phyloP scores from a whole-genome alignment of 1,284 basidiomycete genomes.

The Ustilago tritici region DNA sequence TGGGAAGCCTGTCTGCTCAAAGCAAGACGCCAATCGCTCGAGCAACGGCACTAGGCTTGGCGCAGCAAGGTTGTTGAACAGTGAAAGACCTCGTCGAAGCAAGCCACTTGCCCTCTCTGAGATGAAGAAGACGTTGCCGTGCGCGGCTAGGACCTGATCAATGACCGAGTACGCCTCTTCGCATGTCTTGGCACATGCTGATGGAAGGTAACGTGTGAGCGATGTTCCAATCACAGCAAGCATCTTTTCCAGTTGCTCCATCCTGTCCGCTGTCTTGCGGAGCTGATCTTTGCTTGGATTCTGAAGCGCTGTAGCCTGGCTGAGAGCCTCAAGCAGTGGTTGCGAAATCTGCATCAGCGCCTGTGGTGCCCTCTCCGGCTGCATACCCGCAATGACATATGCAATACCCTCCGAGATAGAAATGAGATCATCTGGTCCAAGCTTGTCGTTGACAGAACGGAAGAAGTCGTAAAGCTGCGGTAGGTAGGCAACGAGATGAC shows the following conservation, averaged over 20 bases:
- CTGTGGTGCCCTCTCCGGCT: constrained; percentile 81
- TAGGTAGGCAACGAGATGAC: constrained; percentile 91
- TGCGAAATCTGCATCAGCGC: constrained; percentile 83
- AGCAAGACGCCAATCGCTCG: constrained; percentile 80
- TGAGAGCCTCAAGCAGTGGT: constrained; percentile 73
- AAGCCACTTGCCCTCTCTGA: constrained; percentile 89
- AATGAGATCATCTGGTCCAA: constrained; percentile 86
- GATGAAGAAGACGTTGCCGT: constrained; percentile 82
- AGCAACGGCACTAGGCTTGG: constrained; percentile 80
- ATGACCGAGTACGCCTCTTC: constrained; percentile 85
- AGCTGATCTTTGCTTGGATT: constrained; percentile 74
- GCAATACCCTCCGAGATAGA: constrained; percentile 96
- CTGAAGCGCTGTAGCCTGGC: constrained; percentile 63
- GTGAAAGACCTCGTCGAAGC: constrained; percentile 82
- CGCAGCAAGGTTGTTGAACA: constrained; percentile 81
- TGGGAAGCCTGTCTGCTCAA: constrained; percentile 84
- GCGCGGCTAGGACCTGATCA: constrained; percentile 82
- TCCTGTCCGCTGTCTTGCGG: constrained; percentile 78
- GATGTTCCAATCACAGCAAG: constrained; percentile 44
- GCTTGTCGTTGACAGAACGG: constrained; percentile 79
- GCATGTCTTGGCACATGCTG: constrained; percentile 82
- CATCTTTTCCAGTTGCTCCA: constrained; percentile 64
- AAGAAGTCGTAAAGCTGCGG: constrained; percentile 92
- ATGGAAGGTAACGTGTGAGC: constrained; percentile 74
- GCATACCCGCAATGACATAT: constrained; percentile 92